phyloP scores from a whole-genome alignment of 805 yeast species.

The Sugiyamaella boreocaroliniensis region DNA sequence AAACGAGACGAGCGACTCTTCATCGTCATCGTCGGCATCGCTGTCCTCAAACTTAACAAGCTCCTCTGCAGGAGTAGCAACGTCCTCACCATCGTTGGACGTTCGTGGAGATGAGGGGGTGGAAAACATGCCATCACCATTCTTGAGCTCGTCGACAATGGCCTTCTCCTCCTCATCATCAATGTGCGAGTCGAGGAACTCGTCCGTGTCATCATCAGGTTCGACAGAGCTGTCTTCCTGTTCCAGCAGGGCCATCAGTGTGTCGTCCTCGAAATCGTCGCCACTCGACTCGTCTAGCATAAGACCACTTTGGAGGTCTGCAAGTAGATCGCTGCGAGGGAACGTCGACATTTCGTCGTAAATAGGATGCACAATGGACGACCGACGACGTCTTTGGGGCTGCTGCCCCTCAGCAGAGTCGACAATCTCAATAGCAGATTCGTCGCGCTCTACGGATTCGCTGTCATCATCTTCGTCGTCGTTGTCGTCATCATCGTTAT shows the following conservation, averaged over 20 bases:
- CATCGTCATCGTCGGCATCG: constrained; percentile 26
- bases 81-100: constrained; percentile 11
- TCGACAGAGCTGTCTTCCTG: constrained; percentile 37
- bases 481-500: constrained; percentile 35
- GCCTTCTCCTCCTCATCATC: constrained; percentile 35
- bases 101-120: constrained; percentile 16
- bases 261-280: constrained; percentile 49
- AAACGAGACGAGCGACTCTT: constrained; percentile 22
- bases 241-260: constrained; percentile 33
- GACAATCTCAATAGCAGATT: background rate
- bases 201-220: constrained; percentile 35
- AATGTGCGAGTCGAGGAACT: constrained; percentile 27
- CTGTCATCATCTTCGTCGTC: constrained; percentile 33
- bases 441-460: constrained; percentile 5
- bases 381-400: constrained; percentile 2
- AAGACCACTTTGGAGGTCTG: background rate
- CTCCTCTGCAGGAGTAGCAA: constrained; percentile 14
- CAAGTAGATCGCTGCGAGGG: constrained; percentile 1
- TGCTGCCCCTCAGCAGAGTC: background rate
- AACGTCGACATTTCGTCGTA: constrained; percentile 30
- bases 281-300: constrained; percentile 33
- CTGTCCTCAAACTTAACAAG: constrained; percentile 26
- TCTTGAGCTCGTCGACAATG: constrained; percentile 28
- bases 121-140: constrained; percentile 18
- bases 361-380: constrained; percentile 14